Base-by-base conservation (phyloP, 805 yeast genomes). In the Nadsonia fulvescens region DNA sequence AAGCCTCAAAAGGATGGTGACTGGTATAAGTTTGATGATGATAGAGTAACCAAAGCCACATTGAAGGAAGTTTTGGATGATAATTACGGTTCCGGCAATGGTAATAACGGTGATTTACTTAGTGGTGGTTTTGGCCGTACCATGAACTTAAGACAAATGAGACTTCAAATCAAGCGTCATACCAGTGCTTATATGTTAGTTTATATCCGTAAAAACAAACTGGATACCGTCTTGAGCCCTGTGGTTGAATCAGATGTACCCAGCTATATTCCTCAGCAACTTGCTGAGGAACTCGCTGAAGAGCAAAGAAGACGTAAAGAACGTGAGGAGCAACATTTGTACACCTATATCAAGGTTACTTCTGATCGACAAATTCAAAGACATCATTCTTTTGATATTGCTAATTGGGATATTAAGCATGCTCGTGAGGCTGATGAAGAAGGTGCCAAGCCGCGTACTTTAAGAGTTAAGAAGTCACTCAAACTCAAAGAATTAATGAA, bases 161-260 rank as follows among this genome's bases (percentile, higher is more conserved):
- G 43, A 14, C 32, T 38, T 31, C 58, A 63, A 23, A 53, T 76
- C 15, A 66, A 78, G 37, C 68, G 93, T 24, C 89, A 81, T 19
- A 83, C 96, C 0, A 78, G 89, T 21, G 98, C 98, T 2, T 89
- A 89, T 44, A 89, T 89, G 98, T 64, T 89, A 51, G 96, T 89
- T 3, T 89, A 89, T 45, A 64, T 83, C 35, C 63, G 92, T 29
- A 69, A 77, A 42, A 53, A 63, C 2, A 63, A 63, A 20, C 48
- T 68, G 19, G 58, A 56, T 2, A 61, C 59, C 8, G 58, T 86
- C 9, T 56, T 89, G 32, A 69, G 67, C 8, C 69, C 65, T 1
- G 65, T 62, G 3, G 39, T 51, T 2, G 67, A 64, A 12, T 61
- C 50, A 3, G 70, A 62, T 24, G 62, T 67, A 5, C 95, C 96